Evolutionary conservation across 345 rosid species (phyloP).

Genomic region (Draba incana): DNA sequence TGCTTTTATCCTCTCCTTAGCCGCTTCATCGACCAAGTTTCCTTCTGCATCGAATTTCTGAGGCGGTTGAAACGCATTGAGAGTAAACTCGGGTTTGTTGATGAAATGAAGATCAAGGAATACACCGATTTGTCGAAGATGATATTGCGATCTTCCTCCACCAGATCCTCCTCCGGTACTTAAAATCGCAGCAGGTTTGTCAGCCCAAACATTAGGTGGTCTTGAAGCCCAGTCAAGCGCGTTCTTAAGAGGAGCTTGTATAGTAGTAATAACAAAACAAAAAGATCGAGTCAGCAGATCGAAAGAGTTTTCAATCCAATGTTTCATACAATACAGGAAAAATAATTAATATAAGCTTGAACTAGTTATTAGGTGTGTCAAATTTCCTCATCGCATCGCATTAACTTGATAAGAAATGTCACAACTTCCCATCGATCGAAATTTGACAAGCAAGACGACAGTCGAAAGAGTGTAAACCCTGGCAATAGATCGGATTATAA

Average conservation of each 20-base stretch:
- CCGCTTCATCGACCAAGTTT: constrained; percentile 56
- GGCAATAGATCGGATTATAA: no score
- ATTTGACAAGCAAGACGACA: background rate
- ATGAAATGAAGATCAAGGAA: constrained; percentile 84
- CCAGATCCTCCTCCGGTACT: constrained; percentile 71
- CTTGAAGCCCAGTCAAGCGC: constrained; percentile 89
- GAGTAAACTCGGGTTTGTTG: constrained; percentile 77
- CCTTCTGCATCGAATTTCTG: constrained; percentile 77
- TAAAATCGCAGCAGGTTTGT: constrained; percentile 79
- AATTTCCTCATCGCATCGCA: background rate
- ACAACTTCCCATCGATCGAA: background rate
- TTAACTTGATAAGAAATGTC: background rate
- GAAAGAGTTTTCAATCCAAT: background rate
- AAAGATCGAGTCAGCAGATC: background rate
- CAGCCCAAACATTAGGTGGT: constrained; percentile 76
- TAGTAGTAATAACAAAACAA: background rate
- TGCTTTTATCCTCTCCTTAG: constrained; percentile 53
- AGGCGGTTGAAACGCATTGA: constrained; percentile 76
- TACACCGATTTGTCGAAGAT: constrained; percentile 85
- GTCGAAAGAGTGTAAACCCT: background rate
- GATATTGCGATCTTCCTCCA: constrained; percentile 68
- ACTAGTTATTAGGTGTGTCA: background rate
- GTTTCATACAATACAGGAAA: background rate
- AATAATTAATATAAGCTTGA: background rate
- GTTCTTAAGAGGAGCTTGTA: constrained; percentile 77